A percentile compares a stretch with the other conserved stretches of the same genome.
Evolutionary conservation across 768 basidiomycete genomes (phyloP).

Genomic region (Chlorophyllum brunneum): DNA sequence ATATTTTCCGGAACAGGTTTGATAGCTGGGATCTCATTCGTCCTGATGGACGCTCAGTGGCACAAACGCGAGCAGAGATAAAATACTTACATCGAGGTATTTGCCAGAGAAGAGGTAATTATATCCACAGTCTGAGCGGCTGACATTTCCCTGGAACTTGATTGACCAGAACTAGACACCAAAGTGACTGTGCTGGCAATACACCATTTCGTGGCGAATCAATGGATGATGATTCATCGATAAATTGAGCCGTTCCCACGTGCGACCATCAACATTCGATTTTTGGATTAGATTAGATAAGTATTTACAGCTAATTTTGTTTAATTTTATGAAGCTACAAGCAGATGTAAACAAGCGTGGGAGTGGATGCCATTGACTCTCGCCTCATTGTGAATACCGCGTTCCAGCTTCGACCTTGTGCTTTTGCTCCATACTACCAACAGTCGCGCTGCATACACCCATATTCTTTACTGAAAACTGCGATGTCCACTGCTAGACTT

Average conservation of each 20-base stretch:
- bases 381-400: constrained; percentile 28
- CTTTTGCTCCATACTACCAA: constrained; percentile 16
- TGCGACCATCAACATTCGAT: background rate
- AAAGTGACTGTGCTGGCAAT: constrained; percentile 7
- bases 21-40: background rate
- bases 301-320: too few species aligned
- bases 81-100: background rate
- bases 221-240: constrained; percentile 2
- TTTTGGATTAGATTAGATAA: constrained; percentile 2
- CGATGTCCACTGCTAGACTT: constrained; percentile 5
- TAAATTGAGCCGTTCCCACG: background rate
- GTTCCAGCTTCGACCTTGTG: constrained; percentile 11
- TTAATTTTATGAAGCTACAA: too few species aligned
- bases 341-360: constrained; percentile 25
- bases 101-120: background rate
- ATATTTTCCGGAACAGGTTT: constrained; percentile 12
- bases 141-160: constrained; percentile 1
- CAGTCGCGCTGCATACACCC: constrained; percentile 15
- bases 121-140: background rate
- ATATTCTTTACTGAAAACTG: constrained; percentile 13
- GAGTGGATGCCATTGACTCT: constrained; percentile 20
- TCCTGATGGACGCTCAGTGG: background rate
- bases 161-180: too few species aligned
- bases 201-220: background rate
- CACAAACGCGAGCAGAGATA: background rate